phyloP scores from a whole-genome alignment of 345 rosid genomes.

The Trapa bicornis region DNA sequence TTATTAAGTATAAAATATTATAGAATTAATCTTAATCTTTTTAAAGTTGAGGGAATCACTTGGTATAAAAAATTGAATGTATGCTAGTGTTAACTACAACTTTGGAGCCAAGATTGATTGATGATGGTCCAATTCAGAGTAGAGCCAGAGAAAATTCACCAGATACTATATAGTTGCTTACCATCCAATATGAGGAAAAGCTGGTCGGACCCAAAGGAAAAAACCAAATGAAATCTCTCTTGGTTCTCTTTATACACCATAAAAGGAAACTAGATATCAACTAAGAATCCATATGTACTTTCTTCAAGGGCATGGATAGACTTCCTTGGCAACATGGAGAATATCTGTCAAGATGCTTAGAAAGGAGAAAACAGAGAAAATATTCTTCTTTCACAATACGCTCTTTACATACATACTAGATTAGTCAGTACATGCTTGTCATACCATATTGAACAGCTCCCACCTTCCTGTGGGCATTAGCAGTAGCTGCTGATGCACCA shows the following conservation, averaged over 20 bases:
- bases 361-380: not conserved
- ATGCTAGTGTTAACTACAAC: too few relatives aligned
- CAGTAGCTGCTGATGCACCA: slow-evolving; percentile 28
- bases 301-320: not conserved
- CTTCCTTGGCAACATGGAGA: too few relatives aligned
- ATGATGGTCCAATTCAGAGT: too few relatives aligned
- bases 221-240: not conserved
- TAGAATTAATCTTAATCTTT: too few relatives aligned
- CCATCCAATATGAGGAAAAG: not conserved
- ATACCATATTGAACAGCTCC: slow-evolving; percentile 64
- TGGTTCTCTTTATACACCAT: not conserved
- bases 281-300: not conserved
- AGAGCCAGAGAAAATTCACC: too few relatives aligned
- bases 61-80: too few relatives aligned
- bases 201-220: not conserved
- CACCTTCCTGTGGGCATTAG: slow-evolving; percentile 43
- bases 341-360: not conserved
- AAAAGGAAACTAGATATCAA: not conserved
- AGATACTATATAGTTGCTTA: not conserved
- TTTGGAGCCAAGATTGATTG: too few relatives aligned
- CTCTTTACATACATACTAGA: not conserved
- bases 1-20: too few relatives aligned
- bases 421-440: slow-evolving; percentile 52
- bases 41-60: too few relatives aligned
- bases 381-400: not conserved